Percentiles rank a stretch among this genome's conserved stretches.
Conservation (phyloP, 1,284 basidiomycete species). For the Inonotus hispidus region DNA sequence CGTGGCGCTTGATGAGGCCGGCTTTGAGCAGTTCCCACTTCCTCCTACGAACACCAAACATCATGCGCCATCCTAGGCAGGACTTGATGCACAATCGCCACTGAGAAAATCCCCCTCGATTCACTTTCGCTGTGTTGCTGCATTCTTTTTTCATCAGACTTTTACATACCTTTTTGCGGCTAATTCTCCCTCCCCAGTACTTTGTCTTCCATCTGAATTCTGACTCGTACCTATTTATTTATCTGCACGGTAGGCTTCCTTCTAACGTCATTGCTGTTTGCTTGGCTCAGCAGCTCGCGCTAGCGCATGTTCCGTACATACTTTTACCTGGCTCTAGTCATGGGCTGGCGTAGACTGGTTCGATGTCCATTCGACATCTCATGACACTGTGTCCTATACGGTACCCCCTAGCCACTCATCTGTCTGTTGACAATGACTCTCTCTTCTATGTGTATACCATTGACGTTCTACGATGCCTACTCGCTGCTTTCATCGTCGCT, state of each 20-base stretch:
- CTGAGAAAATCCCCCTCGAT: no score
- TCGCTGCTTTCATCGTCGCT: background rate
- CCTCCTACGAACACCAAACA: constrained; percentile 16
- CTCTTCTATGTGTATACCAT: background rate
- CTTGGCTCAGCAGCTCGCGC: background rate
- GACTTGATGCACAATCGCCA: no score
- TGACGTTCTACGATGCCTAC: background rate
- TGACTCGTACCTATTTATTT: background rate
- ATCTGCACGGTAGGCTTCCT: background rate
- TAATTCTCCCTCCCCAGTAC: background rate
- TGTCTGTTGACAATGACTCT: background rate
- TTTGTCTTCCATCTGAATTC: background rate
- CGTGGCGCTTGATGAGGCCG: constrained; percentile 5
- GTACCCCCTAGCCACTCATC: background rate
- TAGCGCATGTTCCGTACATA: background rate
- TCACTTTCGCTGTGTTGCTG: background rate
- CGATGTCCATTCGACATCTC: background rate
- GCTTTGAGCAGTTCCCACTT: constrained; percentile 12
- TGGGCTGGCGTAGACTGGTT: background rate
- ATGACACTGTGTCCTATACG: constrained; percentile 3
- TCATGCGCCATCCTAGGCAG: background rate
- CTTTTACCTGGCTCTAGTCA: background rate
- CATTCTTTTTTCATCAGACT: background rate
- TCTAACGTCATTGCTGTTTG: background rate
- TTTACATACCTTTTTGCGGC: background rate